Evolutionary conservation across 805 yeast species (phyloP).

Genomic region (Pichia californica): DNA sequence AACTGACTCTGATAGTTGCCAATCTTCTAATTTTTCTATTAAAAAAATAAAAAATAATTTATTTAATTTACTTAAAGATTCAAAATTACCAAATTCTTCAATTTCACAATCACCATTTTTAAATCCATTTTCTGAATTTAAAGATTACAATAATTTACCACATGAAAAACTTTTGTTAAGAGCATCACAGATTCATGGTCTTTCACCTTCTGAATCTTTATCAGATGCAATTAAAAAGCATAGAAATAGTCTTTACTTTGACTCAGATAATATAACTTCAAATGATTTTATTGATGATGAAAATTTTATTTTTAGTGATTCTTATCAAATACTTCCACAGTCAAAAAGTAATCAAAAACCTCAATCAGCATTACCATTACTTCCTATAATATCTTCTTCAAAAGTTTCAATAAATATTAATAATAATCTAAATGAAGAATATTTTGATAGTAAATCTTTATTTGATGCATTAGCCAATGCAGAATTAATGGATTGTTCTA

Average conservation of each 20-base stretch:
- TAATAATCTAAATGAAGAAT: neutral
- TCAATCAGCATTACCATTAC: neutral
- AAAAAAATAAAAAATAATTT: constrained; percentile 4
- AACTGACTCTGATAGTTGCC: neutral
- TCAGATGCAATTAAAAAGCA: neutral
- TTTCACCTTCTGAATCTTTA: neutral
- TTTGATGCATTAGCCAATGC: constrained; percentile 11
- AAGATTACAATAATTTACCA: neutral
- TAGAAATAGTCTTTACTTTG: neutral
- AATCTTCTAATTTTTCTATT: constrained; percentile 3
- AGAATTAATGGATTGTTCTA: constrained; percentile 10
- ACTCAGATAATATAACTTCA: neutral
- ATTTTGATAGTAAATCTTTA: constrained; percentile 8
- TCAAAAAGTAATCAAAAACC: no score
- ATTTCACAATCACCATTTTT: neutral
- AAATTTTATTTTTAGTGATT: no score
- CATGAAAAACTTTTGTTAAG: neutral
- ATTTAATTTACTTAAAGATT: neutral
- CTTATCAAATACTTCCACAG: no score
- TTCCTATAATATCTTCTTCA: neutral
- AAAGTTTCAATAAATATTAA: no score
- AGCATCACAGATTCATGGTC: constrained; percentile 2
- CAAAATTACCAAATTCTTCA: constrained; percentile 5
- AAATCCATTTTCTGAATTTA: neutral
- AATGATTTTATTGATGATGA: neutral